Conservation (phyloP, 768 basidiomycete genomes). For the Pulveroboletus frians region DNA sequence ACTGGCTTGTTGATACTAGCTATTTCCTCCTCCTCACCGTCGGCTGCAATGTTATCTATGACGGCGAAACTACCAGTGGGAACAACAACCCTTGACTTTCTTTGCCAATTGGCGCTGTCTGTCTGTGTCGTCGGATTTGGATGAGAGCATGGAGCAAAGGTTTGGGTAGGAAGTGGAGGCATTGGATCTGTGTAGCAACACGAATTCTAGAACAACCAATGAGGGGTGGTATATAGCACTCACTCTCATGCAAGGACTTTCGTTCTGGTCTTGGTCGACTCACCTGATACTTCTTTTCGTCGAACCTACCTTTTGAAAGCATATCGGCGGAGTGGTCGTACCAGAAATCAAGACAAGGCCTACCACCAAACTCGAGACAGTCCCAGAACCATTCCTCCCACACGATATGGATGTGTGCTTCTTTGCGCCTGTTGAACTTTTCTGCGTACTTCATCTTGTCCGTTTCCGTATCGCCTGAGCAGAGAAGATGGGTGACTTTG, state of each 20-base stretch:
- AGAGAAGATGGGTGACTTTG: constrained; percentile 80
- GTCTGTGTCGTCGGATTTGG: constrained; percentile 9
- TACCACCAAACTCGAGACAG: constrained; percentile 69
- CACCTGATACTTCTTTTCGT: constrained; percentile 57
- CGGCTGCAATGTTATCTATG: constrained; percentile 17
- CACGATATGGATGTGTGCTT: constrained; percentile 70
- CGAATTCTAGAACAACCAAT: not conserved
- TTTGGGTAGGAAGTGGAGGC: constrained; percentile 12
- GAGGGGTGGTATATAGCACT: constrained; percentile 1
- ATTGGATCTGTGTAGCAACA: constrained; percentile 7
- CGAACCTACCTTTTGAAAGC: constrained; percentile 48
- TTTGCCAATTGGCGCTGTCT: constrained; percentile 16
- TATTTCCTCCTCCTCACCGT: constrained; percentile 49
- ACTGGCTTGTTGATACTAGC: constrained; percentile 52
- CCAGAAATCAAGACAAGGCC: constrained; percentile 7
- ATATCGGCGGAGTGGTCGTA: not conserved
- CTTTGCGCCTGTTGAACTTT: constrained; percentile 63
- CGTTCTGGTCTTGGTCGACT: constrained; percentile 56
- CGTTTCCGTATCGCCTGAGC: constrained; percentile 58
- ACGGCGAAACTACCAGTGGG: constrained; percentile 18
- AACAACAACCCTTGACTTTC: constrained; percentile 10
- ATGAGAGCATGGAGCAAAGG: constrained; percentile 11
- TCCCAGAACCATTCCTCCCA: constrained; percentile 99
- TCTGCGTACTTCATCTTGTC: constrained; percentile 78
- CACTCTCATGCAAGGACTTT: constrained; percentile 30